These are phyloP conservation scores for Pseudogymnoascus sp. DNA, from an alignment of 2,329 filamentous ascomycete species.

Conservation along the genomic window DNA sequence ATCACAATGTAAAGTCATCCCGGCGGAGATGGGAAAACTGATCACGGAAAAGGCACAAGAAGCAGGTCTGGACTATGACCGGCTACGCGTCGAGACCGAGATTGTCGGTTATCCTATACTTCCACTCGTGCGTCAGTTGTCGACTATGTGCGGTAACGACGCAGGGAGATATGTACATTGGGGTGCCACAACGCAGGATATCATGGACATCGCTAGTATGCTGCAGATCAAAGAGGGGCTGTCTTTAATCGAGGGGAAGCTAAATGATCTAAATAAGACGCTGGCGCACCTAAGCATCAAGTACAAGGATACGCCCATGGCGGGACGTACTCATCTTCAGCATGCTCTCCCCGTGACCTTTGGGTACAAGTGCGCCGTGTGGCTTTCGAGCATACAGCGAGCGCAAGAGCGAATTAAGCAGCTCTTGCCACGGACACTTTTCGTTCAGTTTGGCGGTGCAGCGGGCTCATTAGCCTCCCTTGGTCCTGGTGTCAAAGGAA, in stretches of 20 bases:
- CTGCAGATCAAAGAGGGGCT: constrained; percentile 46
- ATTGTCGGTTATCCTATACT: constrained; percentile 48
- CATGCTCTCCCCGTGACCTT: constrained; percentile 50
- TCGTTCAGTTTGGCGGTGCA: constrained; percentile 50
- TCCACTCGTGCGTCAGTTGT: constrained; percentile 41
- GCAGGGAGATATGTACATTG: constrained; percentile 45
- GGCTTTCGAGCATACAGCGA: constrained; percentile 41
- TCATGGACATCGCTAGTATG: constrained; percentile 47
- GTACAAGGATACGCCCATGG: constrained; percentile 47
- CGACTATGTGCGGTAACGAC: constrained; percentile 26
- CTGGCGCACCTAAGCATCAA: constrained; percentile 35
- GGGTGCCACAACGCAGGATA: constrained; percentile 52
- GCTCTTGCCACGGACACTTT: constrained; percentile 36
- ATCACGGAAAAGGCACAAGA: constrained; percentile 30
- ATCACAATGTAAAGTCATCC: no score
- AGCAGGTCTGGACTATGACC: constrained; percentile 35
- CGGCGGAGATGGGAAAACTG: constrained; percentile 26
- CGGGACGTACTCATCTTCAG: constrained; percentile 49
- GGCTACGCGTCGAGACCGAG: constrained; percentile 35
- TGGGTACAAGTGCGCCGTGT: constrained; percentile 50
- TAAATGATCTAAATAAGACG: constrained; percentile 35
- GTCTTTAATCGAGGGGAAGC: constrained; percentile 37
- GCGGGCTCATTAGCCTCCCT: constrained; percentile 47
- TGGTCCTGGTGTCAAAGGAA: constrained; percentile 37
- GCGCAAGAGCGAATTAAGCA: constrained; percentile 41